Evolutionary conservation across 352 stramenopile genomes (phyloP), one percentile per base, ranked within the genome.

Genomic region (Blastocystis sp.): DNA sequence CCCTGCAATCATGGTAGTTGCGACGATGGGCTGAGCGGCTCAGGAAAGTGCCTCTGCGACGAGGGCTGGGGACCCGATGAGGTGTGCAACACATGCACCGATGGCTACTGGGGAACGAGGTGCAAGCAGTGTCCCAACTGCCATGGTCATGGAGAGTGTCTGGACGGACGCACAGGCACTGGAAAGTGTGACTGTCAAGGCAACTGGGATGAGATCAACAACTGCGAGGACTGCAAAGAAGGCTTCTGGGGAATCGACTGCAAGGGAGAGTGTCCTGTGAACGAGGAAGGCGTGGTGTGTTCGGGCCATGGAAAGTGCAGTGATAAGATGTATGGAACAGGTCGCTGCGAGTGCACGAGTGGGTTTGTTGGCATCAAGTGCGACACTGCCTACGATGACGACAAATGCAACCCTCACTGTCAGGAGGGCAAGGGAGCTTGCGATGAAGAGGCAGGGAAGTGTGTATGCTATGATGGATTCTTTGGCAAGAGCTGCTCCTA

Each of bases 1-100:
- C 90, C 94, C 76, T 96, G 94, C 90, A 95, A 96, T 69, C 95
- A 95, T 62, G 94, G 94, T 78, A 94, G 94, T 63, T 96, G 94
- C 79, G 93, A 95, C 54, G 93, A 95, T 78, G 93, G 94, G 11
- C 87, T 95, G 18, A 93, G 91, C 7, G 94, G 94, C 20, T 95
- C 93, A n/a, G 94, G 94, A 16, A 91, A 93, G 13, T 96, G 94
- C 89, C 94, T 93, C n/a, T 96, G 94, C 34, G 93, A 93, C 13
- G 94, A 95, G 30, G 94, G 94, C n/a, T 96, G 95, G 69, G 93
- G 95, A 76, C 90, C 92, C 11, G 68, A 91, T 9, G 90, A 92
- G 8, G 92, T 95, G 78, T 96, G 94, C 75, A 93, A 94, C 91
- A 91, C 95, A 79, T 96, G 94, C 81, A 94, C 95, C 92, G 90